Evolutionary conservation across 495 filamentous ascomycete species (phyloP).

Genomic region (Pseudoneurospora amorphoporcata): DNA sequence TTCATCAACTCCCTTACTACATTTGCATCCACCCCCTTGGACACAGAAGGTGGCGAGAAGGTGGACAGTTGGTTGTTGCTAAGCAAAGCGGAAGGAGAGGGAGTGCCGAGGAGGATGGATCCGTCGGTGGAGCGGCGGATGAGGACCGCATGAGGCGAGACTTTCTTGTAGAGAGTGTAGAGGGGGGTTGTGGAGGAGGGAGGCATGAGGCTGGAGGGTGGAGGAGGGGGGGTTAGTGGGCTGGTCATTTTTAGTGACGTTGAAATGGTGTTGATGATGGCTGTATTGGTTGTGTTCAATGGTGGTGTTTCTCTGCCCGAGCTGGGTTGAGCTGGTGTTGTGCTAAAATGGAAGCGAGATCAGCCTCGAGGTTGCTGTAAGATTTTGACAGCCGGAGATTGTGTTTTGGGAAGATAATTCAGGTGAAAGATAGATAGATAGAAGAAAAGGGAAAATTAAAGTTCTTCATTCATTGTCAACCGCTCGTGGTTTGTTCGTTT

Average conservation of each 20-base stretch:
- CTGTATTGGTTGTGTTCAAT: not conserved
- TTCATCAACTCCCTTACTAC: not conserved
- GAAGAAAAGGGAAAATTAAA: not conserved
- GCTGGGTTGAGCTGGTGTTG: not conserved
- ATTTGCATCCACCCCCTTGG: not conserved
- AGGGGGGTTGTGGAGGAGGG: not conserved
- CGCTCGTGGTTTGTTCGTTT: not conserved
- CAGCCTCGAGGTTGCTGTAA: not conserved
- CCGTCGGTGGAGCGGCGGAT: constrained; percentile 17
- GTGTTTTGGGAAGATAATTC: not conserved
- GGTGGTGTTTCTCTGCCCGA: not conserved
- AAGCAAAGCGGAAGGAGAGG: not conserved
- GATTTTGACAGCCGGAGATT: not conserved
- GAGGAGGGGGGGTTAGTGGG: not conserved
- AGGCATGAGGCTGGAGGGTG: not conserved
- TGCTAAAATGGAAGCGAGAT: not conserved
- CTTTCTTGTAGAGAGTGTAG: constrained; percentile 9
- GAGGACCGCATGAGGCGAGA: constrained; percentile 4
- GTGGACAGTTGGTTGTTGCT: not conserved
- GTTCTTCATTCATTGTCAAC: not conserved
- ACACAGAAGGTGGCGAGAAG: not conserved
- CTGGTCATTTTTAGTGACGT: not conserved
- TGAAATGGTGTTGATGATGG: not conserved
- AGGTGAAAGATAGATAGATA: not conserved
- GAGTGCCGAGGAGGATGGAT: constrained; percentile 10